Percentiles rank a stretch among this genome's conserved stretches.
Evolutionary conservation across 192 early-diverging fungal genomes (phyloP).

Genomic region (Diversispora epigaea): DNA sequence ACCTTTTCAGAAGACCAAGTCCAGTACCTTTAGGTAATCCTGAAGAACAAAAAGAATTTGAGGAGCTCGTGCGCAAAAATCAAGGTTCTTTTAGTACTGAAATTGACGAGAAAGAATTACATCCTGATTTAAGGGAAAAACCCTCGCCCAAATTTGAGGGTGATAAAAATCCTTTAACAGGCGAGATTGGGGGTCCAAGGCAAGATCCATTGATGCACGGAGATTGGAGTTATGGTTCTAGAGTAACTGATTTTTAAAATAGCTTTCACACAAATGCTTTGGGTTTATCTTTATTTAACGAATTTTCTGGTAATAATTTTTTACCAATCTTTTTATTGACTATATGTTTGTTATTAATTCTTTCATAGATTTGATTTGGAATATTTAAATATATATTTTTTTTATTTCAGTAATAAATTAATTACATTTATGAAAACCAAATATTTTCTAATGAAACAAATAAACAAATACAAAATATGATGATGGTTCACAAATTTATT

Average conservation of each 20-base stretch:
- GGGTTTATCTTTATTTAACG: no score
- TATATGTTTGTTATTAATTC: no score
- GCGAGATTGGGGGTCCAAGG: constrained; percentile 78
- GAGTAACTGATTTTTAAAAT: constrained; percentile 60
- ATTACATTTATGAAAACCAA: no score
- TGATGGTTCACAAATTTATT: no score
- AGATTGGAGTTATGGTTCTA: constrained; percentile 74
- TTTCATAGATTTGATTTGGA: no score
- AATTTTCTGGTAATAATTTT: no score
- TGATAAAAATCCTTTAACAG: constrained; percentile 73
- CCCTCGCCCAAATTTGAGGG: constrained; percentile 65
- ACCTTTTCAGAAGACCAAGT: constrained; percentile 41
- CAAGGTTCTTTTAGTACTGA: constrained; percentile 18
- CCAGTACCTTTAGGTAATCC: constrained; percentile 72
- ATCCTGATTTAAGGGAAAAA: constrained; percentile 53
- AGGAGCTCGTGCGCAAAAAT: constrained; percentile 61
- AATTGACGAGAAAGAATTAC: constrained; percentile 34
- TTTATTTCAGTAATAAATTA: no score
- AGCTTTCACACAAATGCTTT: no score
- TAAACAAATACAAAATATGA: no score
- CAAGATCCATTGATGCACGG: constrained; percentile 80
- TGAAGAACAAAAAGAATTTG: constrained; percentile 69
- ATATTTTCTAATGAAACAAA: no score
- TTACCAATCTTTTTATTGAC: no score
- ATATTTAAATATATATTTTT: no score